Evolutionary conservation across 2,329 filamentous ascomycete species (phyloP).

Genomic region (Xylariaceae sp.): DNA sequence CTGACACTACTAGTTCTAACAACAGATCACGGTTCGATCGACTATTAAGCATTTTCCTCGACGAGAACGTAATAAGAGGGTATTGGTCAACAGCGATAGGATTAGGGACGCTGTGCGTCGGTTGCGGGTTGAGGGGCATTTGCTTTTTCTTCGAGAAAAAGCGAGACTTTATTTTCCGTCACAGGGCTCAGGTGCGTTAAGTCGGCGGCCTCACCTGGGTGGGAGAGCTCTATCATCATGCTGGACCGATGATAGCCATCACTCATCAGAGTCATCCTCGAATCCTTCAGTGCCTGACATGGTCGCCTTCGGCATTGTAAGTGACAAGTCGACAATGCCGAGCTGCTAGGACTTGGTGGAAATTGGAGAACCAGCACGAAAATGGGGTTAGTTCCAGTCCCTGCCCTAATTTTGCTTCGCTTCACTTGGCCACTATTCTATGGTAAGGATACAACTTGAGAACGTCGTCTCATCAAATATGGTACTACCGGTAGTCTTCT

Average conservation of each 20-base stretch:
- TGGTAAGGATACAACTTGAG: neutral
- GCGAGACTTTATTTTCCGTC: neutral
- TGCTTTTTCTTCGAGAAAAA: neutral
- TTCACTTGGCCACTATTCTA: neutral
- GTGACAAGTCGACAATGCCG: neutral
- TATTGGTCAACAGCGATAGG: neutral
- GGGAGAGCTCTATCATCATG: neutral
- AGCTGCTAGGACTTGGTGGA: slow-evolving; percentile 2
- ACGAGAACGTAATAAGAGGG: neutral
- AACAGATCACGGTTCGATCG: too few relatives aligned
- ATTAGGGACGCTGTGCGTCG: neutral
- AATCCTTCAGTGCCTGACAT: neutral
- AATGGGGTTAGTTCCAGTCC: neutral
- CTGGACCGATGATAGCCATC: neutral
- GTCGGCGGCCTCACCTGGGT: too few relatives aligned
- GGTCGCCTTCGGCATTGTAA: neutral
- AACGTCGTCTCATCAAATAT: neutral
- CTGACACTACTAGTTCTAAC: too few relatives aligned
- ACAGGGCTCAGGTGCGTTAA: neutral
- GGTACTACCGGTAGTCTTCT: too few relatives aligned
- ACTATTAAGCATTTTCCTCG: slow-evolving; percentile 2
- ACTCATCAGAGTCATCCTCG: neutral
- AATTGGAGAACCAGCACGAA: neutral
- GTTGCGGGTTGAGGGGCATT: neutral
- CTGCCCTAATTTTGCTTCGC: neutral